Percentiles rank a stretch among this genome's conserved stretches.
These are phyloP conservation scores for Podosphaera xanthii DNA, from an alignment of 2,329 filamentous ascomycete species.

Conservation along the genomic window DNA sequence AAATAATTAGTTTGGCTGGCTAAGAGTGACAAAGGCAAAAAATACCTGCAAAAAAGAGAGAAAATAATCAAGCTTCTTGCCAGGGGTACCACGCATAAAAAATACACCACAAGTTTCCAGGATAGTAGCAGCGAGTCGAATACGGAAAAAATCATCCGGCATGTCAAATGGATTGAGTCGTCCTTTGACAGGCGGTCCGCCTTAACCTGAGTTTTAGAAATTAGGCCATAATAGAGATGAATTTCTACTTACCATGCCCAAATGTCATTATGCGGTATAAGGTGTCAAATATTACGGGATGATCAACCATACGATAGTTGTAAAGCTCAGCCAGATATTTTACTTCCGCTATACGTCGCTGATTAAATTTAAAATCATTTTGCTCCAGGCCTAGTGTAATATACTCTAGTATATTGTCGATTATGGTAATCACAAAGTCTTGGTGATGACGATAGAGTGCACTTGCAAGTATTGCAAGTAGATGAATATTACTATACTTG, in stretches of 20 bases:
- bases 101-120: constrained; percentile 92
- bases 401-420: constrained; percentile 78
- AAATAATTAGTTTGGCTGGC: constrained; percentile 7
- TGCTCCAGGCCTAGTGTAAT: constrained; percentile 74
- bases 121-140: constrained; percentile 70
- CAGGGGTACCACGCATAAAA: constrained; percentile 78
- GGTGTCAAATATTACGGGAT: constrained; percentile 82
- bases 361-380: constrained; percentile 95
- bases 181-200: constrained; percentile 61
- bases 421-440: constrained; percentile 70
- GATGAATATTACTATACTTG: constrained; percentile 90
- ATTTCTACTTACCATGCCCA: constrained; percentile 38
- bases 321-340: constrained; percentile 94
- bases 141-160: constrained; percentile 88
- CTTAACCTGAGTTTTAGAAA: constrained; percentile 18
- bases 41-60: constrained; percentile 71
- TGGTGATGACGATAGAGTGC: constrained; percentile 83
- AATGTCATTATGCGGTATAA: constrained; percentile 90
- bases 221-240: constrained; percentile 12
- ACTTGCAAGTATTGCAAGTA: constrained; percentile 72
- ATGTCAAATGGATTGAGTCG: constrained; percentile 58
- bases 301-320: constrained; percentile 92
- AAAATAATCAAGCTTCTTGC: constrained; percentile 96
- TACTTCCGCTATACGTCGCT: constrained; percentile 80
- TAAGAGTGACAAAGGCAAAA: constrained; percentile 2